A percentile compares a stretch with the other conserved stretches of the same genome.
Conservation (phyloP, 2,329 filamentous ascomycete species). For the Phialophora chinensis region DNA sequence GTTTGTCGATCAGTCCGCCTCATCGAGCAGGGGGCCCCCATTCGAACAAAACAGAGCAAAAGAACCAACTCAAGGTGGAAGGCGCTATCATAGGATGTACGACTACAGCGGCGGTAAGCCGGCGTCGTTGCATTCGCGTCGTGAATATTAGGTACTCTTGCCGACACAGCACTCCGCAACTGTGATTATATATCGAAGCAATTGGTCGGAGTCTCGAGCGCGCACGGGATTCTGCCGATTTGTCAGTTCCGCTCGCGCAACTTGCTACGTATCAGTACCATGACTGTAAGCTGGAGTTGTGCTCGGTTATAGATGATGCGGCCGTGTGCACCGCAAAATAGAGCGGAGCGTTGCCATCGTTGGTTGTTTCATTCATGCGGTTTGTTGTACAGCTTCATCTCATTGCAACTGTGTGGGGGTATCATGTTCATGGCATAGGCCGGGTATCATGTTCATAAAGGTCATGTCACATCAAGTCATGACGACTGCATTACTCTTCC, state of each 20-base stretch:
- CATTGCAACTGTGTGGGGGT: not conserved
- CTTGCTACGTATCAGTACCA: too few species aligned
- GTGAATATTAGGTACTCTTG: not conserved
- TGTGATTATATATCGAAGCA: too few species aligned
- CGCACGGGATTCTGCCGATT: too few species aligned
- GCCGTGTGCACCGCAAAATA: not conserved
- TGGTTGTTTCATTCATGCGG: not conserved
- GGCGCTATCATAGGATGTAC: not conserved
- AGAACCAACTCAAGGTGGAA: not conserved
- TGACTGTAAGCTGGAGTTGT: too few species aligned
- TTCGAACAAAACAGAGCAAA: not conserved
- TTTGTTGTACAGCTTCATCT: not conserved
- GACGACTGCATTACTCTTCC: constrained; percentile 3
- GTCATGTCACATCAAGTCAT: not conserved
- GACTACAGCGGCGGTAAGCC: not conserved
- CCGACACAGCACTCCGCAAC: not conserved
- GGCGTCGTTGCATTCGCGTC: not conserved
- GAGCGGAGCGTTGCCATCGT: not conserved
- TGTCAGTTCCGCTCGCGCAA: too few species aligned
- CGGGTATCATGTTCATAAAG: constrained; percentile 4
- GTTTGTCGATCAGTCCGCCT: too few species aligned
- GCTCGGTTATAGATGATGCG: too few species aligned
- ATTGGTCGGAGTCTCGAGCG: too few species aligned
- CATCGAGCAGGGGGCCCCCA: too few species aligned
- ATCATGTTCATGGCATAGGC: not conserved